A percentile compares a stretch with the other conserved stretches of the same genome.
Evolutionary conservation across 306 rosid species (phyloP).

Genomic region (Pterocarpus macrocarpus): DNA sequence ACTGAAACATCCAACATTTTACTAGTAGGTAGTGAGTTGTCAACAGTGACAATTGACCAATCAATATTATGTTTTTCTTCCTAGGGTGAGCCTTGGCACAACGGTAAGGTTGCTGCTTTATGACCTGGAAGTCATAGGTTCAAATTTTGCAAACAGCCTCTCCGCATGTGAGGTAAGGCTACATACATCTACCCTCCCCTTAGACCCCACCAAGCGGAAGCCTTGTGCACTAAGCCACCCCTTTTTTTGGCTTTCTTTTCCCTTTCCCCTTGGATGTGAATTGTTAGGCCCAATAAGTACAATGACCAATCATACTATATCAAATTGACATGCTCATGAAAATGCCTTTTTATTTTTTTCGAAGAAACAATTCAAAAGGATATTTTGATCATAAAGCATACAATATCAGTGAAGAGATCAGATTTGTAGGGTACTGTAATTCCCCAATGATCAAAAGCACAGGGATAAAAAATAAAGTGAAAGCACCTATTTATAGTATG

Average conservation of each 20-base stretch:
- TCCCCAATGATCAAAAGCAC: not conserved
- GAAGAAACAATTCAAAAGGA: conserved; percentile 5
- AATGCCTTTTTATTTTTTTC: not conserved
- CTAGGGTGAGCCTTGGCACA: too few species aligned
- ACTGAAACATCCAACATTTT: conserved; percentile 16
- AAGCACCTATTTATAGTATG: conserved; percentile 10
- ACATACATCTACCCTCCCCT: too few species aligned
- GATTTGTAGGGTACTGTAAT: conserved; percentile 1
- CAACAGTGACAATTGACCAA: not conserved
- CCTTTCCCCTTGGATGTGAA: not conserved
- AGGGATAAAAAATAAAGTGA: not conserved
- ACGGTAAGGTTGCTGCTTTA: too few species aligned
- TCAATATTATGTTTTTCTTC: not conserved
- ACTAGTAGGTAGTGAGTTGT: not conserved
- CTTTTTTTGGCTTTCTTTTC: not conserved
- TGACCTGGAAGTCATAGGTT: too few species aligned
- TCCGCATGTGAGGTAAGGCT: too few species aligned
- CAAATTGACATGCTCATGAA: conserved; percentile 4
- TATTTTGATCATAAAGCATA: not conserved
- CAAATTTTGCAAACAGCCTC: too few species aligned
- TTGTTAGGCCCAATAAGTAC: conserved; percentile 1
- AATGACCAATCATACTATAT: not conserved
- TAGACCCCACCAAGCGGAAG: too few species aligned
- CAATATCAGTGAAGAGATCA: conserved; percentile 12
- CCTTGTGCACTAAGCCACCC: too few species aligned